Evolutionary conservation across 2,329 filamentous ascomycete species (phyloP).

Genomic region (Leptodontidium sp.): DNA sequence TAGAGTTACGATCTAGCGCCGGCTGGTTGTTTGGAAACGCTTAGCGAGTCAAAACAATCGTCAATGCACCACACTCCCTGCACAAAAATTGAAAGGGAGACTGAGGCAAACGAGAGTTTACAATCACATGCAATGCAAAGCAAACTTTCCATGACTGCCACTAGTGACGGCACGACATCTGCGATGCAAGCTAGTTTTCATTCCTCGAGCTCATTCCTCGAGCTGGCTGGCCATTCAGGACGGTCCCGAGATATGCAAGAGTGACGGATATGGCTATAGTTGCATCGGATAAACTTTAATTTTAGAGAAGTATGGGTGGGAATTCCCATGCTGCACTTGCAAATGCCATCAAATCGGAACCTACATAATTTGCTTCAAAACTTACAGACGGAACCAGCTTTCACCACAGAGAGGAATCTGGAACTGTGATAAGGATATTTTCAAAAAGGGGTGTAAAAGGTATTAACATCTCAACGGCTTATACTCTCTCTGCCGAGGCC

Average conservation of each 20-base stretch:
- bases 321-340: not conserved
- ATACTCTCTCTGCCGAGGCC: constrained; percentile 33
- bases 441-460: constrained; percentile 10
- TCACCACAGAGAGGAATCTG: not conserved
- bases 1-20: constrained; percentile 8
- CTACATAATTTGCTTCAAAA: not conserved
- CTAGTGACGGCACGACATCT: not conserved
- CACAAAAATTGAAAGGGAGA: too few relatives aligned
- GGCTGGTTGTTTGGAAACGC: constrained; percentile 1
- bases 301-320: not conserved
- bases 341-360: not conserved
- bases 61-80: constrained; percentile 6
- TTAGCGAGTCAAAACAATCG: constrained; percentile 16
- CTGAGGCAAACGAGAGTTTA: not conserved
- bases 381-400: too few relatives aligned
- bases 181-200: not conserved
- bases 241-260: not conserved
- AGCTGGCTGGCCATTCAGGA: not conserved
- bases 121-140: not conserved
- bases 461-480: constrained; percentile 42
- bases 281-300: not conserved
- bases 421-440: not conserved
- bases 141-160: too few relatives aligned
- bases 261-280: not conserved
- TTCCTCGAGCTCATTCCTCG: not conserved